Evolutionary conservation across 2,329 filamentous ascomycete species (phyloP), one percentile per base, ranked within the genome.

Genomic region (Sarocladiaceae sp.): DNA sequence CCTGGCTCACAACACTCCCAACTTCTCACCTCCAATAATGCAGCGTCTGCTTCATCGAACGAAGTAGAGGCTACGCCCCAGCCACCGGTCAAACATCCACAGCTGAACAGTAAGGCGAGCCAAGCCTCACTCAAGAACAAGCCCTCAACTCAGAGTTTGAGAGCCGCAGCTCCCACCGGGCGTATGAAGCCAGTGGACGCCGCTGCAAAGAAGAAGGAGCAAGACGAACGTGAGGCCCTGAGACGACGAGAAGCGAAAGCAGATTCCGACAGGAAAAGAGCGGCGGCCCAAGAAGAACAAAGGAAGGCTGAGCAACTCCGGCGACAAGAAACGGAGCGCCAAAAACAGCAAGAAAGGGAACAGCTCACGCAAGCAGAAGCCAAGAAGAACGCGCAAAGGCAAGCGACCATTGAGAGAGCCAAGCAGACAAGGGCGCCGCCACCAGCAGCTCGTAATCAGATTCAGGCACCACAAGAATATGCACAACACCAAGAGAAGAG

Each of bases 181-280:
- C 83, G 85, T 50, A 80, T 84, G 0, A 89, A 87, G 64, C 86
- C 88, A 2, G 73, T 92, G 20, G 83, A 92, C 51, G 76, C 87
- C 46, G 89, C 87, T 2, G 87, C 89, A 35, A 86, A 84, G 62
- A 92, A 91, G 68, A 93, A 87, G 64, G 90, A 96, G 65, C 86
- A 85, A 64, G 91, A 96, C 60, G 90, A 95, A 64, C 83, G 84
- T 46, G 88, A 91, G 57, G 82, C 83, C 13, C 85, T 91, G 61
- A 83, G 86, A 48, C 93, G 90, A 62, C 84, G 86, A 8, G 88
- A 95, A 18, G 84, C 87, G 33, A 96, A 95, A 69, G 80, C 84
- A 15, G 89, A 95, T 60, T 73, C 88, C 29, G 90, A 96, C 64
- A 84, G 87, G 46, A 90, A 91, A 70, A 80, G 87, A 54, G 81